Percentiles rank a stretch among this genome's conserved stretches.
Conservation (phyloP, 805 yeast species). For the Torulaspora gathmanii region DNA sequence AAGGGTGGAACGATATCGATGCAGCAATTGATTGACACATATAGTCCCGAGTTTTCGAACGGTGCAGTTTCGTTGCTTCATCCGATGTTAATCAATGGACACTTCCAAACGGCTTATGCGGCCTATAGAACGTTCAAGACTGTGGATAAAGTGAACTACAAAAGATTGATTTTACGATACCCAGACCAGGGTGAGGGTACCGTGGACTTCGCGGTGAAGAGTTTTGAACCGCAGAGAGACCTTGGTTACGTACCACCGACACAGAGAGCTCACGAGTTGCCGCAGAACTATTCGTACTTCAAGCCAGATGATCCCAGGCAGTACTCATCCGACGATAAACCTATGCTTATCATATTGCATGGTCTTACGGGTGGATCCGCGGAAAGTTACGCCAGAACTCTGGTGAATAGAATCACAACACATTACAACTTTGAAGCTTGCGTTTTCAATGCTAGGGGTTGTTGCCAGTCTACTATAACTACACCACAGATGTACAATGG, state of each 20-base stretch:
- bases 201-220: conserved; percentile 54
- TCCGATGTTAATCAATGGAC: conserved; percentile 60
- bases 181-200: conserved; percentile 65
- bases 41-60: conserved; percentile 43
- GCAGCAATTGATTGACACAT: conserved; percentile 32
- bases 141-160: conserved; percentile 54
- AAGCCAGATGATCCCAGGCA: conserved; percentile 40
- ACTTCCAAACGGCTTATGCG: conserved; percentile 66
- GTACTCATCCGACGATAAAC: conserved; percentile 40
- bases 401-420: conserved; percentile 41
- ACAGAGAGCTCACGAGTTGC: conserved; percentile 38
- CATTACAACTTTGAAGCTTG: conserved; percentile 51
- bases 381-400: conserved; percentile 65
- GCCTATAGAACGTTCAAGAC: conserved; percentile 44
- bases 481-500: conserved; percentile 69
- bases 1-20: conserved; percentile 14
- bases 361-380: conserved; percentile 87
- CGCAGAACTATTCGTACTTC: conserved; percentile 25
- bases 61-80: conserved; percentile 47
- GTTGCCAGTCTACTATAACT: conserved; percentile 63
- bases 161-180: conserved; percentile 50
- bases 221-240: conserved; percentile 32
- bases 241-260: conserved; percentile 18
- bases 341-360: conserved; percentile 62
- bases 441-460: conserved; percentile 72